Evolutionary conservation across 2,329 filamentous ascomycete genomes (phyloP).

Genomic region (Septoria linicola): DNA sequence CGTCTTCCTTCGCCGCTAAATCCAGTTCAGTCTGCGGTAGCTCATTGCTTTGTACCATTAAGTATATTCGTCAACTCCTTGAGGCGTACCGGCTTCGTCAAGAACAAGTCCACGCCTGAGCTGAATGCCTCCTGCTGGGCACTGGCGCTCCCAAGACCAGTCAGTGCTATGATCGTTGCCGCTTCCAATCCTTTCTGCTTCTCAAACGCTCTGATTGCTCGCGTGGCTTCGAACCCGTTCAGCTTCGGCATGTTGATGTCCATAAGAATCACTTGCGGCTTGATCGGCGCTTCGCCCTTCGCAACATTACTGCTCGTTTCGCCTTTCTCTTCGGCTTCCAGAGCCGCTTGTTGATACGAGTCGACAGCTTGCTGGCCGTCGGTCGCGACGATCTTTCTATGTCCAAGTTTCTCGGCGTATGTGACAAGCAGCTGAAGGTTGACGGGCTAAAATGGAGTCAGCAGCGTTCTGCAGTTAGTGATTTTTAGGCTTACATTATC

Average conservation of each 20-base stretch:
- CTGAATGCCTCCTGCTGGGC: slow-evolving; percentile 36
- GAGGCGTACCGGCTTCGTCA: slow-evolving; percentile 35
- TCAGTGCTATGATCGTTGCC: slow-evolving; percentile 35
- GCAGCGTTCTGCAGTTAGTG: too few species aligned
- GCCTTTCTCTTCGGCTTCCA: slow-evolving; percentile 9
- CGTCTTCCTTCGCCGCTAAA: too few species aligned
- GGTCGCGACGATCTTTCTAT: slow-evolving; percentile 45
- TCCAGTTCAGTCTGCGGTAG: too few species aligned
- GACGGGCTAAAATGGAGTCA: slow-evolving; percentile 26
- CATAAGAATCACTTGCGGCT: slow-evolving; percentile 43
- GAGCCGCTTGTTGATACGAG: slow-evolving; percentile 37
- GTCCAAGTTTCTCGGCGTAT: slow-evolving; percentile 39
- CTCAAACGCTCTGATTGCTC: slow-evolving; percentile 36
- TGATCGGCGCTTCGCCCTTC: slow-evolving; percentile 5
- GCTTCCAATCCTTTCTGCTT: slow-evolving; percentile 27
- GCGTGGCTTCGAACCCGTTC: slow-evolving; percentile 38
- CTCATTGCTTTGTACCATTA: slow-evolving; percentile 18
- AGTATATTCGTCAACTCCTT: slow-evolving; percentile 29
- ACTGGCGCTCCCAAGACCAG: slow-evolving; percentile 33
- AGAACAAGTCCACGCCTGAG: slow-evolving; percentile 35
- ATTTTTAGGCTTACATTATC: slow-evolving; percentile 32
- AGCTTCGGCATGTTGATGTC: slow-evolving; percentile 40
- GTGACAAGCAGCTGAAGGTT: slow-evolving; percentile 37
- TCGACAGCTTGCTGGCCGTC: slow-evolving; percentile 53
- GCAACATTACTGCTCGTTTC: background rate